A percentile compares a stretch with the other conserved stretches of the same genome.
Conservation (phyloP, 257 asterid species). For the Plantago major region DNA sequence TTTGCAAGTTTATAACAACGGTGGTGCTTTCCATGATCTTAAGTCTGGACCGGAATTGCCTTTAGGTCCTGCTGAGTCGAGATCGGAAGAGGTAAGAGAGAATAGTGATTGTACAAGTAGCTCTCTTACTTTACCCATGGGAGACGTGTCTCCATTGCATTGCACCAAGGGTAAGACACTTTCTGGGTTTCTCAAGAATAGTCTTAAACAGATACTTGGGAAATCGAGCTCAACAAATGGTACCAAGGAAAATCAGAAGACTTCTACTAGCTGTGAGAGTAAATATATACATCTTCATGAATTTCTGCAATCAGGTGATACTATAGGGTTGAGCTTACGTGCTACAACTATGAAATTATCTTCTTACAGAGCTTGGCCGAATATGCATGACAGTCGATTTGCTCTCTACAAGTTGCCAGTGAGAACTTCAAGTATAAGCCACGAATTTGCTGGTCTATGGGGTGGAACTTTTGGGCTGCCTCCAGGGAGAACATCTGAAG, state of each 20-base stretch:
- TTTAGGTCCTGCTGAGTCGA: slow-evolving; percentile 45
- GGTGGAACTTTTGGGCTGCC: slow-evolving; percentile 97
- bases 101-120: slow-evolving; percentile 38
- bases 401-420: slow-evolving; percentile 80
- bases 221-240: slow-evolving; percentile 52
- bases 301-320: slow-evolving; percentile 60
- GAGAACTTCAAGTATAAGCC: slow-evolving; percentile 40
- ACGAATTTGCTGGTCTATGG: slow-evolving; percentile 77
- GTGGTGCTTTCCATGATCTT: slow-evolving; percentile 34
- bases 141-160: slow-evolving; percentile 31
- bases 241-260: slow-evolving; percentile 34
- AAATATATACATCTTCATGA: slow-evolving; percentile 66
- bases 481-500: slow-evolving; percentile 61
- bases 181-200: slow-evolving; percentile 54
- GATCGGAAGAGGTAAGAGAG: slow-evolving; percentile 48
- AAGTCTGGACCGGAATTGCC: slow-evolving; percentile 33
- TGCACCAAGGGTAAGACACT: slow-evolving; percentile 48
- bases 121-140: slow-evolving; percentile 29
- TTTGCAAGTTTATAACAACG: slow-evolving; percentile 53
- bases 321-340: slow-evolving; percentile 55
- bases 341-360: slow-evolving; percentile 65
- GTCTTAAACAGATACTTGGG: slow-evolving; percentile 67
- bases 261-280: slow-evolving; percentile 35
- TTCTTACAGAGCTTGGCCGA: slow-evolving; percentile 83
- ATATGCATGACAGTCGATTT: slow-evolving; percentile 76